Conservation (phyloP, 2,329 filamentous ascomycete species). For the Fusarium nygamai region DNA sequence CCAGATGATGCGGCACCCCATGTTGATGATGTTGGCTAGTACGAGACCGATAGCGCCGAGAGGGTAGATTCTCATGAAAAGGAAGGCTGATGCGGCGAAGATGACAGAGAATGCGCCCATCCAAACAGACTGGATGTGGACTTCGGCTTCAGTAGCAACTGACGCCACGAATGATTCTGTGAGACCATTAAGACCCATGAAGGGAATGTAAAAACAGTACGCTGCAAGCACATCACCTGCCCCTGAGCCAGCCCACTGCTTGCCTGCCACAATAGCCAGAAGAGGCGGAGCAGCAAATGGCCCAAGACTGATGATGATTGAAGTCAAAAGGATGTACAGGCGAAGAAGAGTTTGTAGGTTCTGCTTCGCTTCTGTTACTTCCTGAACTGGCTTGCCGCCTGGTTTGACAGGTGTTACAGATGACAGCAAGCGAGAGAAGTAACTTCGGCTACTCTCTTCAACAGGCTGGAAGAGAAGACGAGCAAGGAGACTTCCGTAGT, state of each 20-base stretch:
- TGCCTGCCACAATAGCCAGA: conserved; percentile 79
- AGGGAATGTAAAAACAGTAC: conserved; percentile 93
- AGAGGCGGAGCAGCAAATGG: conserved; percentile 79
- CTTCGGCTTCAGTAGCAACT: conserved; percentile 78
- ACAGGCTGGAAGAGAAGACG: conserved; percentile 93
- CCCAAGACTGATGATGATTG: conserved; percentile 74
- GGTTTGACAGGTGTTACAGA: conserved; percentile 35
- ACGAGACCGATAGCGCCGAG: conserved; percentile 85
- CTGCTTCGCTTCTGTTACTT: conserved; percentile 53
- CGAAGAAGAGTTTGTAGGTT: conserved; percentile 74
- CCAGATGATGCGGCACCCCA: conserved; percentile 86
- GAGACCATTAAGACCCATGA: conserved; percentile 91
- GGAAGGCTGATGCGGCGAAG: conserved; percentile 79
- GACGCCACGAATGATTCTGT: conserved; percentile 93
- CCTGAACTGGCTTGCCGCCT: conserved; percentile 38
- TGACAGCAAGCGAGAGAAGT: conserved; percentile 83
- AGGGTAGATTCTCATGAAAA: conserved; percentile 75
- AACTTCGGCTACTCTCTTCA: conserved; percentile 89
- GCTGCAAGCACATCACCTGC: conserved; percentile 78
- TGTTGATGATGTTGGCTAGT: conserved; percentile 88
- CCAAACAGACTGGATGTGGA: conserved; percentile 81
- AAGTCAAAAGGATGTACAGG: conserved; percentile 78
- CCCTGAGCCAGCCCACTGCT: conserved; percentile 77
- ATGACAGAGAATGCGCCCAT: conserved; percentile 84
- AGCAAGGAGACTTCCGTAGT: conserved; percentile 90